A percentile compares a stretch with the other conserved stretches of the same genome.
Conservation (phyloP, 2,329 filamentous ascomycete species). For the Pseudogymnoascus sp. region DNA sequence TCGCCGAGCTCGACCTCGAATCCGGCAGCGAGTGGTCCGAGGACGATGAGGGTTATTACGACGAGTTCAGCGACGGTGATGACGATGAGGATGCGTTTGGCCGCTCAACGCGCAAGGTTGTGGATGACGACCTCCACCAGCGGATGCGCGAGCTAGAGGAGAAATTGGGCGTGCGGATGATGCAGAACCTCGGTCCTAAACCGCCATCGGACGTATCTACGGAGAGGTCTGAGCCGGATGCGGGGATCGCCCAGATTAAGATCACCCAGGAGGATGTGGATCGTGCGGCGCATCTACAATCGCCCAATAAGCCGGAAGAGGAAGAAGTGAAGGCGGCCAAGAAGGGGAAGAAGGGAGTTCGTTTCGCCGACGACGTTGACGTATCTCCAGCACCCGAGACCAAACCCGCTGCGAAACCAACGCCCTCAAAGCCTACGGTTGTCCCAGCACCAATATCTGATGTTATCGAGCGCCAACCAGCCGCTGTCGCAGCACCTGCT, state of each 20-base stretch:
- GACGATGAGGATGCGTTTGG: conserved; percentile 64
- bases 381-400: conserved; percentile 44
- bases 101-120: conserved; percentile 54
- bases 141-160: conserved; percentile 82
- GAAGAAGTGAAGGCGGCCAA: conserved; percentile 12
- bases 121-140: conserved; percentile 63
- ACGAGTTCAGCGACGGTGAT: conserved; percentile 44
- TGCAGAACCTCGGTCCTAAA: conserved; percentile 48
- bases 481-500: conserved; percentile 16
- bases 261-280: conserved; percentile 30
- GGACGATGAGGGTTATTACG: conserved; percentile 42
- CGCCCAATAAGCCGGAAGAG: conserved; percentile 27
- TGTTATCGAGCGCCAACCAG: conserved; percentile 29
- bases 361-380: conserved; percentile 69
- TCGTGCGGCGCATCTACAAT: conserved; percentile 11
- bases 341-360: conserved; percentile 56
- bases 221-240: conserved; percentile 31
- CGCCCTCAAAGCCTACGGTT: conserved; percentile 10
- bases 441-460: conserved; percentile 38
- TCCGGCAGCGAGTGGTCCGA: conserved; percentile 52
- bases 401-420: conserved; percentile 20
- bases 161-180: conserved; percentile 52
- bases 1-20: conserved; percentile 83
- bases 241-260: conserved; percentile 48
- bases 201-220: conserved; percentile 22